phyloP scores from a whole-genome alignment of 1,284 basidiomycete species.

The Ceratobasidium sp. region DNA sequence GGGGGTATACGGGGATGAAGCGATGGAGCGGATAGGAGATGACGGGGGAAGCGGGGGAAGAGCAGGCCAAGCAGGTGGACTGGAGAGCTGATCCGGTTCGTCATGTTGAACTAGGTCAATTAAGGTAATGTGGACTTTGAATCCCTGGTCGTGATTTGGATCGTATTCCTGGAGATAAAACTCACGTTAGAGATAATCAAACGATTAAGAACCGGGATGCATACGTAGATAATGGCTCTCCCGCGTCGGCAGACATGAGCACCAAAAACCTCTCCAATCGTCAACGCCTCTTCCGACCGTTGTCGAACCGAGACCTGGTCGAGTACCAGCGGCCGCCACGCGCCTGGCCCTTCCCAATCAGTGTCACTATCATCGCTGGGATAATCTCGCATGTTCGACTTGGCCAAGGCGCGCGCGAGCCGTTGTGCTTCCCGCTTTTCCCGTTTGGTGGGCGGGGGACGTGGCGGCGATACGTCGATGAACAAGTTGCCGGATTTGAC shows the following conservation, averaged over 20 bases:
- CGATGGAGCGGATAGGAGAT: constrained; percentile 37
- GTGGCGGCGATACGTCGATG: constrained; percentile 41
- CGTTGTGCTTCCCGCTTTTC: constrained; percentile 32
- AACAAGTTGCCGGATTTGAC: constrained; percentile 37
- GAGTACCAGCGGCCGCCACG: constrained; percentile 36
- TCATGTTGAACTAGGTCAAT: constrained; percentile 40
- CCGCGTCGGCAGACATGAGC: constrained; percentile 41
- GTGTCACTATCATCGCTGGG: constrained; percentile 43
- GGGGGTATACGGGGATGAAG: constrained; percentile 39
- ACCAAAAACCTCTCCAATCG: constrained; percentile 40
- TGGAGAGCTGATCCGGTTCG: constrained; percentile 40
- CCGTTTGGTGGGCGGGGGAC: constrained; percentile 40
- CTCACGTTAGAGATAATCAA: neutral
- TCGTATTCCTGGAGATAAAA: constrained; percentile 30
- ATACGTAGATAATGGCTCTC: constrained; percentile 31
- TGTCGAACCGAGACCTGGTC: constrained; percentile 39
- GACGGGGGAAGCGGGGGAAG: constrained; percentile 38
- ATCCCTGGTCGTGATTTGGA: constrained; percentile 24
- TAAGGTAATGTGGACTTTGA: constrained; percentile 42
- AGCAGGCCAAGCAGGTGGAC: constrained; percentile 40
- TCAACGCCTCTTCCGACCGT: constrained; percentile 40
- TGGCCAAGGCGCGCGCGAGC: constrained; percentile 37
- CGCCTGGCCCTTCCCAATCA: constrained; percentile 40
- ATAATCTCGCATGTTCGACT: constrained; percentile 39
- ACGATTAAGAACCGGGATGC: neutral